Conservation (phyloP, 805 yeast species). For the Lachancea meyersii region DNA sequence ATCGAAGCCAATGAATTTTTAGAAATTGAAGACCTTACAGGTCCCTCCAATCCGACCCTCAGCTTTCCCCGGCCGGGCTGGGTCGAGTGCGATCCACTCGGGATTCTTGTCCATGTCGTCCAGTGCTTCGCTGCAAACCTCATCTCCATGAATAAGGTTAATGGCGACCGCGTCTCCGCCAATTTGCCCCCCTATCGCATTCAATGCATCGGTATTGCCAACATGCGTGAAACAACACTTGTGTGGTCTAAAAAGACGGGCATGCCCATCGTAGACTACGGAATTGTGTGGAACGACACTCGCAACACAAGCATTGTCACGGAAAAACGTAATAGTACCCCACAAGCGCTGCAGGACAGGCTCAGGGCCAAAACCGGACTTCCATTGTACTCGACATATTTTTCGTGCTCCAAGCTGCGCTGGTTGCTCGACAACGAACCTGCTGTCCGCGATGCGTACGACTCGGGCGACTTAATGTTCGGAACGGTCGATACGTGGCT, state of each 20-base stretch:
- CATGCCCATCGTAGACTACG: constrained; percentile 66
- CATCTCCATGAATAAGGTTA: constrained; percentile 49
- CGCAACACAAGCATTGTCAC: constrained; percentile 71
- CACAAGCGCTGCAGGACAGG: constrained; percentile 49
- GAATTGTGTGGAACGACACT: constrained; percentile 95
- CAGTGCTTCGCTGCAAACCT: constrained; percentile 70
- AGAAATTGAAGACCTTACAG: constrained; percentile 53
- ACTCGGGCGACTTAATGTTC: constrained; percentile 73
- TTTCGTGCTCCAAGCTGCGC: constrained; percentile 81
- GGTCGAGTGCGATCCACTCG: constrained; percentile 90
- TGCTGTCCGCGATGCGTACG: constrained; percentile 59
- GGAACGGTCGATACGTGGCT: constrained; percentile 96
- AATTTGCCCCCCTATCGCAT: constrained; percentile 53
- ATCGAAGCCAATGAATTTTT: constrained; percentile 52
- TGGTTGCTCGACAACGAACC: constrained; percentile 84
- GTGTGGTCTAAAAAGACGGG: constrained; percentile 86
- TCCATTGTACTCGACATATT: constrained; percentile 77
- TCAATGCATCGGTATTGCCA: constrained; percentile 79
- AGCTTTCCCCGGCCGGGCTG: constrained; percentile 79
- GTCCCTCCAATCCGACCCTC: constrained; percentile 58
- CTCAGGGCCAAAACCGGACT: constrained; percentile 69
- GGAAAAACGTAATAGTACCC: constrained; percentile 48
- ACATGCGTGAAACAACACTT: constrained; percentile 91
- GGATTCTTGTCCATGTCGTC: constrained; percentile 63
- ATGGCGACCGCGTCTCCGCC: constrained; percentile 41